phyloP scores from a whole-genome alignment of 208 protist genomes.

The Wallacemonas rigidus region DNA sequence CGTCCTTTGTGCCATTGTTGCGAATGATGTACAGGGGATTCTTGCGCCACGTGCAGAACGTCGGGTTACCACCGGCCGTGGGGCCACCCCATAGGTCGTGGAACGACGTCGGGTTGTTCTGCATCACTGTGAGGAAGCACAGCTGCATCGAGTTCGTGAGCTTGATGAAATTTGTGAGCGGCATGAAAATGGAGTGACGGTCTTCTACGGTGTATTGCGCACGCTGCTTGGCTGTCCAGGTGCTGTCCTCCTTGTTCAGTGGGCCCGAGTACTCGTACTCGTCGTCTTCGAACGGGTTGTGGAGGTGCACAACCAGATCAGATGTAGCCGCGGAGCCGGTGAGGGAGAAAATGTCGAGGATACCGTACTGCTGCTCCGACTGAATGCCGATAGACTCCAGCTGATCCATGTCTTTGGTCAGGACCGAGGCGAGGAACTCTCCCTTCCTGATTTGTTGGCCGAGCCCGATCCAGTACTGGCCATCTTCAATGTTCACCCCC shows the following conservation, averaged over 20 bases:
- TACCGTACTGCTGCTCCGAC: slow-evolving; percentile 75
- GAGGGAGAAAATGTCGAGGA: slow-evolving; percentile 75
- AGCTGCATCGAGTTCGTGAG: slow-evolving; percentile 46
- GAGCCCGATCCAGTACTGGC: slow-evolving; percentile 62
- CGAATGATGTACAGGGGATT: slow-evolving; percentile 43
- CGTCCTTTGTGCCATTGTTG: slow-evolving; percentile 33
- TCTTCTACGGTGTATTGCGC: slow-evolving; percentile 41
- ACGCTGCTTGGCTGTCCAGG: slow-evolving; percentile 42
- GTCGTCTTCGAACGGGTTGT: slow-evolving; percentile 82
- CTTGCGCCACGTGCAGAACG: slow-evolving; percentile 37
- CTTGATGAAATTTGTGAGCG: slow-evolving; percentile 35
- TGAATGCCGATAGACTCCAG: slow-evolving; percentile 71
- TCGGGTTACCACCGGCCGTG: slow-evolving; percentile 40
- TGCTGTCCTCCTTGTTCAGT: slow-evolving; percentile 39
- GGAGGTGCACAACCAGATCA: slow-evolving; percentile 66
- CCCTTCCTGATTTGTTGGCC: slow-evolving; percentile 58
- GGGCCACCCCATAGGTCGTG: slow-evolving; percentile 39
- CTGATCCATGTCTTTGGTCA: slow-evolving; percentile 57
- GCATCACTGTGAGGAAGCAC: slow-evolving; percentile 32
- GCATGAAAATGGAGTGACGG: slow-evolving; percentile 42
- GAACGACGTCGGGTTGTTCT: slow-evolving; percentile 39
- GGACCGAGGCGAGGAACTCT: slow-evolving; percentile 52
- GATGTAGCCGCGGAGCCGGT: slow-evolving; percentile 55
- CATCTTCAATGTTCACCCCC: slow-evolving; percentile 30
- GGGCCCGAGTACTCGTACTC: slow-evolving; percentile 57